Evolutionary conservation across 2,329 filamentous ascomycete species (phyloP), one percentile per base, ranked within the genome.

Genomic region (Diaporthe australafricana): DNA sequence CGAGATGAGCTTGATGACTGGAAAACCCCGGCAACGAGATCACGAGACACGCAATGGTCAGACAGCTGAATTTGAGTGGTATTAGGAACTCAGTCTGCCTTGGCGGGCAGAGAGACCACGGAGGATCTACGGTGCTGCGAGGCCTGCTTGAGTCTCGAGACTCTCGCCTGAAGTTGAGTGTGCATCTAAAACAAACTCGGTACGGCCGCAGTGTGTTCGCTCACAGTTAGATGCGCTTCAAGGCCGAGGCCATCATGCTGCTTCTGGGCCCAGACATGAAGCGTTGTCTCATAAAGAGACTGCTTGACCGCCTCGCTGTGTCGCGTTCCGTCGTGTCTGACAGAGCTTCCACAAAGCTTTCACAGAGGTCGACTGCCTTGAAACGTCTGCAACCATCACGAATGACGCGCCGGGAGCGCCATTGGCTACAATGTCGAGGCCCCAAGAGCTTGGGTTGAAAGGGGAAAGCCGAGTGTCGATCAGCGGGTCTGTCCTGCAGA

Each of bases 361-460:
- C 52, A 56, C 25, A 32, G 17, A 14, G 5, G 16, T 40, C 38
- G 40, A 35, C 32, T 55, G 50, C 50, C 50, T 56, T 56, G 50
- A 68, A 68, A 47, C 30, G 42, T 22, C 11, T 60, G 53, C 53
- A 60, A 50, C 53, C 53, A 69, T 69, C 66, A 50, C 42, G 30
- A 69, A n/a, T 17, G n/a, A 17, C 66, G 40, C 6, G 16, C 50
- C 42, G 14, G 45, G 40, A 42, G 32, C 40, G 17, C 52, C 16
- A 73, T 71, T 73, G 68, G 68, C 71, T 42, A 27, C 32, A 30
- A 52, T 16, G 38, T 56, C 47, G 17, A 57, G 38, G 30, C 32
- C 55, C 68, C 68, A 67, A 57, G 47, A 45, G 48, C 52, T 70
- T 71, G 53, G 71, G 27, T 52, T 67, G 17, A 63, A 68, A 68